Base-by-base conservation (phyloP, 805 yeast species). In the Zygosaccharomyces siamensis region DNA sequence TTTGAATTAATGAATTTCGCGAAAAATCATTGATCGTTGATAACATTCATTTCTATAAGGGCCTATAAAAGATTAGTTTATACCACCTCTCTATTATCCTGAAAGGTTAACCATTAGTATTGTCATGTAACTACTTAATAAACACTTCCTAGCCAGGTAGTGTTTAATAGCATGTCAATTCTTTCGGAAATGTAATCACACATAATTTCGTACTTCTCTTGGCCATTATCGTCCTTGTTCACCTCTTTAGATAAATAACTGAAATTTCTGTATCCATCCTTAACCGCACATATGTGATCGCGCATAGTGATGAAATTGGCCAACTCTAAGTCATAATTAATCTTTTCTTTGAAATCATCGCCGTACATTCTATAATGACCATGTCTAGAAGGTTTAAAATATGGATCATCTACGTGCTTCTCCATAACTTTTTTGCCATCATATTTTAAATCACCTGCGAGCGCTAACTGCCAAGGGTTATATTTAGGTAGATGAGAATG, bases 401-500 rank as follows among this genome's bases (percentile, higher is more conserved):
- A 16, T 16, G 48, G 48, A 4, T 47, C 53, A 46, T 51, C 51
- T 24, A 49, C 43, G 31, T 54, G 52, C 30, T 47, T 44, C 3
- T 47, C 39, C 41, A 49, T 31, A 28, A 23, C 47, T 36, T 43
- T 49, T 35, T 41, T 45, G 12, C 53, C 57, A 46, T 55, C 53
- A 35, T 35, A 53, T 31, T 43, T 60, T 36, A 62, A 52, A 36
- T 54, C 64, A 14, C 55, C 48, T 4, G 45, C 33, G 11, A 50
- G 32, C 11, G 57, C 56, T 42, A 60, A 51, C 14, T 45, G 46
- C 46, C 63, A 60, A 18, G 75, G 75, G 50, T 71, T 63, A 41
- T 69, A 60, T 54, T 71, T 71, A n/a, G 74, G 74, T 43, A 55
- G 60, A 52, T 71, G 70, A 12, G 73, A 70, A 55, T 71, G 75